A percentile compares a stretch with the other conserved stretches of the same genome.
Conservation (phyloP, 352 stramenopile species). For the Phytopythium ostracodes region DNA sequence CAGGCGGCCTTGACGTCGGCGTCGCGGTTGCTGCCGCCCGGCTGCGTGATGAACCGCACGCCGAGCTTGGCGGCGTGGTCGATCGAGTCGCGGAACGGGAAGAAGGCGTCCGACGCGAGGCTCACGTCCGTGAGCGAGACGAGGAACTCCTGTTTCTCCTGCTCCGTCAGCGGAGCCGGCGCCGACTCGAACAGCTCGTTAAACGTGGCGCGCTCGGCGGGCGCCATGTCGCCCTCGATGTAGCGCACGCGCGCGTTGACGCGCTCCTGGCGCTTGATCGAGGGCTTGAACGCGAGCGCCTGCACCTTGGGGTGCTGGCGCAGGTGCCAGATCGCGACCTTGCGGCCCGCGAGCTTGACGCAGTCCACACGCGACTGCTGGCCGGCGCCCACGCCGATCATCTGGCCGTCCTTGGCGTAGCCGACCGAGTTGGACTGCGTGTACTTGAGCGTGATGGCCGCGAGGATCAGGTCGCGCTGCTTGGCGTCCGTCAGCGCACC, state of each 20-base stretch:
- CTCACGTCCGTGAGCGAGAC: slow-evolving; percentile 86
- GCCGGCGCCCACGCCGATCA: slow-evolving; percentile 99
- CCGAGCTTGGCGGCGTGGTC: slow-evolving; percentile 95
- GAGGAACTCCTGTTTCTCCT: slow-evolving; percentile 96
- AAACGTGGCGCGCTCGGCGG: slow-evolving; percentile 94
- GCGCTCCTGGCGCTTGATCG: slow-evolving; percentile 97
- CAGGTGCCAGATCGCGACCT: slow-evolving; percentile 98
- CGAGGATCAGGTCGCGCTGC: slow-evolving; percentile 97
- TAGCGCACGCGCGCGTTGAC: slow-evolving; percentile 99
- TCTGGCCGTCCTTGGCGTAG: slow-evolving; percentile 99
- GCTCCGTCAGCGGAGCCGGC: slow-evolving; percentile 91
- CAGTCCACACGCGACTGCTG: slow-evolving; percentile 99
- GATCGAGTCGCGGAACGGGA: slow-evolving; percentile 99
- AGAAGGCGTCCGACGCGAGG: slow-evolving; percentile 99
- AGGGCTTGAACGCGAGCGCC: slow-evolving; percentile 95
- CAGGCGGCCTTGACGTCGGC: slow-evolving; percentile 93
- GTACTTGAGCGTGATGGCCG: slow-evolving; percentile 99
- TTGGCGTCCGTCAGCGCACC: slow-evolving; percentile 88
- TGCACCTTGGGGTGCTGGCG: slow-evolving; percentile 97
- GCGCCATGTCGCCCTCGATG: slow-evolving; percentile 99
- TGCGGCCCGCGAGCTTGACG: slow-evolving; percentile 98
- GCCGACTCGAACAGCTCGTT: slow-evolving; percentile 93
- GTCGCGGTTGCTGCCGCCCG: slow-evolving; percentile 83
- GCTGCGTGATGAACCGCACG: slow-evolving; percentile 98
- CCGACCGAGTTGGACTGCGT: slow-evolving; percentile 99